Conservation (phyloP, 2,329 filamentous ascomycete genomes). For the Nannizzia gypsea region DNA sequence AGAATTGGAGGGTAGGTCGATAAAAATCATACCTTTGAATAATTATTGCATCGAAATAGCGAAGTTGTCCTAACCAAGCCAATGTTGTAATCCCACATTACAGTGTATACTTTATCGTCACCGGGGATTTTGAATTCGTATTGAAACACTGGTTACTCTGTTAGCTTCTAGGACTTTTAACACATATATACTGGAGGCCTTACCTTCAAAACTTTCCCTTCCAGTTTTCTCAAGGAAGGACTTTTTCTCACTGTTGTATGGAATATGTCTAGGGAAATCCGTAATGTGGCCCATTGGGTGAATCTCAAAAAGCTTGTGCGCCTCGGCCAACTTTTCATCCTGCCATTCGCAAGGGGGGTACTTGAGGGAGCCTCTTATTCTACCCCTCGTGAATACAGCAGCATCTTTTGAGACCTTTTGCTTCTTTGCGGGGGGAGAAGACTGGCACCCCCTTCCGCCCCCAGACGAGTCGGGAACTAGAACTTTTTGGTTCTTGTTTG, state of each 20-base stretch:
- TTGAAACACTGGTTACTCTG: conserved; percentile 54
- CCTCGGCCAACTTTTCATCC: conserved; percentile 44
- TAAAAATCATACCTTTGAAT: conserved; percentile 60
- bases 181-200: background rate
- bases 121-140: conserved; percentile 67
- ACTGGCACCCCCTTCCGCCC: conserved; percentile 28
- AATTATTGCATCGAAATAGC: conserved; percentile 83
- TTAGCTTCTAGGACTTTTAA: background rate
- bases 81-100: conserved; percentile 97
- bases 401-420: conserved; percentile 56
- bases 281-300: conserved; percentile 50
- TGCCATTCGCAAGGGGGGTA: conserved; percentile 62
- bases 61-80: conserved; percentile 88
- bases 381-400: conserved; percentile 49
- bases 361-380: conserved; percentile 55
- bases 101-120: conserved; percentile 54
- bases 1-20: background rate
- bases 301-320: conserved; percentile 54
- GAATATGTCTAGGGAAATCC: conserved; percentile 63
- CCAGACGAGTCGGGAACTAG: conserved; percentile 32
- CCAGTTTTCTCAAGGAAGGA: conserved; percentile 77
- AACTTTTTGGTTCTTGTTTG: conserved; percentile 24
- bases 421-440: conserved; percentile 22
- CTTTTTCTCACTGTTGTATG: conserved; percentile 92
- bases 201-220: conserved; percentile 47